Conservation (phyloP, 495 filamentous ascomycete species). For the Aspergillus conjunctus region DNA sequence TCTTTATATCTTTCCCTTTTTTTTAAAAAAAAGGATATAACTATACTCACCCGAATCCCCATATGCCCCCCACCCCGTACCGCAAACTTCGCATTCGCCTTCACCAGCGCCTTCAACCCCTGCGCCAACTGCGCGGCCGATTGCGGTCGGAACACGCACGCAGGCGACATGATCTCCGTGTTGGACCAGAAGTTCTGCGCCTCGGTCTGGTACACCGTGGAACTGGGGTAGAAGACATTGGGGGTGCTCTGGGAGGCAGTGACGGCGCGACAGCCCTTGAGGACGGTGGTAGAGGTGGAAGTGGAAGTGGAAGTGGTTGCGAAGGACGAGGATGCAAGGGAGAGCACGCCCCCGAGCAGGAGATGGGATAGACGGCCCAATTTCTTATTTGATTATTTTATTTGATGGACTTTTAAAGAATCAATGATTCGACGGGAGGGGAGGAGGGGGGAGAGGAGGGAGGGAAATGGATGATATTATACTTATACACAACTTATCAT, state of each 20-base stretch:
- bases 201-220: conserved; percentile 36
- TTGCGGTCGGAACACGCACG: conserved; percentile 39
- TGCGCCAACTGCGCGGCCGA: conserved; percentile 27
- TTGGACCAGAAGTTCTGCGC: conserved; percentile 41
- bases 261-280: conserved; percentile 29
- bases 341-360: too few relatives aligned
- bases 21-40: background rate
- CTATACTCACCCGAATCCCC: conserved; percentile 33
- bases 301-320: conserved; percentile 1
- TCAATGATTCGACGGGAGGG: background rate
- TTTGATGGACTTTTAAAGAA: too few relatives aligned
- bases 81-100: conserved; percentile 39
- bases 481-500: too few relatives aligned
- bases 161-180: conserved; percentile 39
- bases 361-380: too few relatives aligned
- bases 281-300: background rate
- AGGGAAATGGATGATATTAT: too few relatives aligned
- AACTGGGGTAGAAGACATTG: conserved; percentile 26
- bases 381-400: too few relatives aligned
- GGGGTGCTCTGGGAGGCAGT: conserved; percentile 20
- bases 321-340: too few relatives aligned
- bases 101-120: conserved; percentile 32
- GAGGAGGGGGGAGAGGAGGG: background rate
- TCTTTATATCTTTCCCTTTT: background rate
- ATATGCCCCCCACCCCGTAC: conserved; percentile 44